Evolutionary conservation across 1,139 yeast species (phyloP), one percentile per base, ranked within the genome.

Genomic region (Arxiozyma telluris): DNA sequence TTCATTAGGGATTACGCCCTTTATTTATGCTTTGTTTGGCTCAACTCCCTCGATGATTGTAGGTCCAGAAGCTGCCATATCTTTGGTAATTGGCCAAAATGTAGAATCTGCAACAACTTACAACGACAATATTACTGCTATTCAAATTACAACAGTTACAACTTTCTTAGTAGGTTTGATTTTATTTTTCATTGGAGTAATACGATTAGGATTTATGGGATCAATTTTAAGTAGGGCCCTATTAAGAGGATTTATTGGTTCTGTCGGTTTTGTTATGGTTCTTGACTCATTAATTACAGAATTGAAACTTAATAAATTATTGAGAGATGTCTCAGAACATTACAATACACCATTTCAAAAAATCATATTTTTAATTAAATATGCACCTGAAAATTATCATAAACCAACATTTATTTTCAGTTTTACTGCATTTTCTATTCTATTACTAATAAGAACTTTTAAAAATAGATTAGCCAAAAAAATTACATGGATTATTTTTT

Each of bases 11-110:
- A 73, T 91, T 4, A 84, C 96, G 0, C 98, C 98, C 0, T 73
- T 91, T 50, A 76, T 93, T 4, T 93, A 93, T 66, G 77, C 88
- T 52, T 60, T 91, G 1, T 79, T 91, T 65, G 98, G 98, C 0
- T 84, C 96, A 25, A 96, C 90, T 1, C 98, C 98, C 0, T 95
- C 87, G 64, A 87, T 93, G 96, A 86, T 91, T 53, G 96, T 91
- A 8, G 98, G 98, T 0, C 98, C 98, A 0, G 98, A 93, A 66
- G 94, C 93, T 9, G 96, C 98, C 1, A 86, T 91, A 34, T 87
- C 96, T 1, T 76, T 93, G 66, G 85, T 93, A 46, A 88, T 93
- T 2, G 98, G 98, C 3, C 96, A 89, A 66, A 90, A 94, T 0
- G 84, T 90, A n/a, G 89, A 87, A 58, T 82, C 86, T 15, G 61